Conservation (phyloP, 177 flowering plant species). For the Tripterygium wilfordii region DNA sequence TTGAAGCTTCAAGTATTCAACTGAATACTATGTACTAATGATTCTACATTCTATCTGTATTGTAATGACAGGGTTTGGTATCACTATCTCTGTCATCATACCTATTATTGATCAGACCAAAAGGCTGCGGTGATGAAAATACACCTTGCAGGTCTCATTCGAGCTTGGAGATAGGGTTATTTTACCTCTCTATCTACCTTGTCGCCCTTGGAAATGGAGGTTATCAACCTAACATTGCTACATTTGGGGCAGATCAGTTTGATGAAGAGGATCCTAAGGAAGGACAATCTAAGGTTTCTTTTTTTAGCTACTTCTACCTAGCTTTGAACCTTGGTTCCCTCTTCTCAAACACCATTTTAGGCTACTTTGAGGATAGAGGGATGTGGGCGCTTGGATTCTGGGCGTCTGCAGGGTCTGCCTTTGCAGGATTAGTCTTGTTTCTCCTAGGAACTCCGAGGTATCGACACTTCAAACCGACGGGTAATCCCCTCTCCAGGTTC, state of each 20-base stretch:
- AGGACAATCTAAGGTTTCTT: constrained; percentile 54
- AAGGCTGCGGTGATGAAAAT: constrained; percentile 46
- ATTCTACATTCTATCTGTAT: background rate
- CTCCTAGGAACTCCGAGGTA: constrained; percentile 55
- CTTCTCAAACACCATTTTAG: constrained; percentile 68
- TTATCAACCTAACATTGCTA: constrained; percentile 73
- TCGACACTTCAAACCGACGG: constrained; percentile 55
- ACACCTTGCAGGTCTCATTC: constrained; percentile 43
- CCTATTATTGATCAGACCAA: constrained; percentile 52
- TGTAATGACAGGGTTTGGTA: constrained; percentile 55
- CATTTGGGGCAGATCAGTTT: constrained; percentile 78
- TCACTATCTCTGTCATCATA: constrained; percentile 49
- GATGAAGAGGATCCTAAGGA: constrained; percentile 62
- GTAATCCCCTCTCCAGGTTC: constrained; percentile 65
- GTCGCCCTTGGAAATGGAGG: constrained; percentile 78
- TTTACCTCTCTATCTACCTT: constrained; percentile 58
- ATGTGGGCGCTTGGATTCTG: constrained; percentile 74
- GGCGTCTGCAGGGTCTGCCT: constrained; percentile 57
- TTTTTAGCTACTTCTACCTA: constrained; percentile 76
- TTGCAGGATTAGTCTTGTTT: constrained; percentile 49
- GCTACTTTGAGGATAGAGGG: constrained; percentile 67
- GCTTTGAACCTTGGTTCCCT: constrained; percentile 72
- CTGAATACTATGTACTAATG: background rate
- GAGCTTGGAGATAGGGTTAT: constrained; percentile 30
- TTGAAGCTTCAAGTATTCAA: background rate